A percentile compares a stretch with the other conserved stretches of the same genome.
Conservation (phyloP, 2,329 filamentous ascomycete genomes). For the Penicillium janthinellum region DNA sequence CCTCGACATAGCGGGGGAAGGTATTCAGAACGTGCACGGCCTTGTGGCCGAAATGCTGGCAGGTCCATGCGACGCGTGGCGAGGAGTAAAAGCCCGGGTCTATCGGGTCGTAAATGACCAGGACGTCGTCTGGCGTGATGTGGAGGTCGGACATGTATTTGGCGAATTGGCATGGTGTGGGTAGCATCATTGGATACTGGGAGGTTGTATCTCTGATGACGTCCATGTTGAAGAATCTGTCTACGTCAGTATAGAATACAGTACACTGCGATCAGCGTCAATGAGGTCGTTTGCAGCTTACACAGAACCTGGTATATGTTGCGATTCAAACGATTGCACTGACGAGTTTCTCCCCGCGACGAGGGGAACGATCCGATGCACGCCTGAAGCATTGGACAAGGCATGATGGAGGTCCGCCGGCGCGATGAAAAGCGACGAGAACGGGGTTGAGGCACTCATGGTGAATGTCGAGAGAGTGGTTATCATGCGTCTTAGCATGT, state of each 20-base stretch:
- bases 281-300: not conserved
- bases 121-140: not conserved
- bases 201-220: slow-evolving; percentile 23
- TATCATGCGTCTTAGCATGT: not conserved
- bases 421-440: slow-evolving; percentile 3
- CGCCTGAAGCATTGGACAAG: not conserved
- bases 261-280: not conserved
- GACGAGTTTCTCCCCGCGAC: slow-evolving; percentile 4
- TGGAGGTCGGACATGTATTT: slow-evolving; percentile 11
- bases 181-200: slow-evolving; percentile 34
- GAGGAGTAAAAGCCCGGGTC: slow-evolving; percentile 34
- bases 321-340: slow-evolving; percentile 5
- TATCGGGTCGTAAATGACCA: slow-evolving; percentile 34
- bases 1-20: slow-evolving; percentile 28
- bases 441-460: not conserved
- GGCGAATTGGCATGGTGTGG: slow-evolving; percentile 27
- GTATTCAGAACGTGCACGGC: slow-evolving; percentile 35
- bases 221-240: slow-evolving; percentile 36
- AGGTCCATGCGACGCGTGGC: slow-evolving; percentile 34
- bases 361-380: slow-evolving; percentile 5
- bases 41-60: slow-evolving; percentile 29
- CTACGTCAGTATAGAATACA: not conserved
- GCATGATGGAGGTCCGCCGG: slow-evolving; percentile 2
- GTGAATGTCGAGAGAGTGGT: not conserved
- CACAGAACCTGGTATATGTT: slow-evolving; percentile 11